Evolutionary conservation across 805 yeast genomes (phyloP).

Genomic region (Debaryomyces tyrocola): DNA sequence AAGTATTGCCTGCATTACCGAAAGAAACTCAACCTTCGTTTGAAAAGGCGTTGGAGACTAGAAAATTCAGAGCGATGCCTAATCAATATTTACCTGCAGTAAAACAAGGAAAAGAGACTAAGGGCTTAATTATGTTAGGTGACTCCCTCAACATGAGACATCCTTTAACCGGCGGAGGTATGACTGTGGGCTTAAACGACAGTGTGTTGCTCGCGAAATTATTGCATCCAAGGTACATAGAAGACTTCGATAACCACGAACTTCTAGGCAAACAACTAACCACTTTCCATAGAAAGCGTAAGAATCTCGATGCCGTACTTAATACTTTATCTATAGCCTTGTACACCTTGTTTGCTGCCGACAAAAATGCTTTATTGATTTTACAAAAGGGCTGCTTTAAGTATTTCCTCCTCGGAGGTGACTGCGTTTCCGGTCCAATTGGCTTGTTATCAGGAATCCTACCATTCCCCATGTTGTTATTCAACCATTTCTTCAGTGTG

Average conservation of each 20-base stretch:
- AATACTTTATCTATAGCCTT: constrained; percentile 90
- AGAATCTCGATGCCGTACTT: constrained; percentile 76
- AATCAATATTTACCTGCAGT: constrained; percentile 86
- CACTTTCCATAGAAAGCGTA: constrained; percentile 76
- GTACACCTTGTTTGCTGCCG: constrained; percentile 88
- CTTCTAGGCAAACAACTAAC: constrained; percentile 55
- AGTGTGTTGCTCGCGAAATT: constrained; percentile 66
- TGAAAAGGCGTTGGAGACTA: constrained; percentile 52
- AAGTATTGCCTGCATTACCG: constrained; percentile 74
- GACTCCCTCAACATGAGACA: constrained; percentile 97
- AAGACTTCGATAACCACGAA: constrained; percentile 58
- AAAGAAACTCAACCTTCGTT: constrained; percentile 64
- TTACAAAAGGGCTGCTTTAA: constrained; percentile 87
- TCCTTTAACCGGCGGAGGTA: constrained; percentile 98
- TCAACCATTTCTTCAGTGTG: constrained; percentile 86
- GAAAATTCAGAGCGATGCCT: constrained; percentile 83
- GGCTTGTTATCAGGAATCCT: constrained; percentile 79
- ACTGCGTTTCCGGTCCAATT: constrained; percentile 73
- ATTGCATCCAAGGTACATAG: constrained; percentile 53
- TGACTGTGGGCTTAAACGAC: constrained; percentile 96
- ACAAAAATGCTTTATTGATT: constrained; percentile 58
- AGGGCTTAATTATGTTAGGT: constrained; percentile 82
- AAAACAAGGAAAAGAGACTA: constrained; percentile 48
- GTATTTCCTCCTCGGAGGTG: constrained; percentile 85
- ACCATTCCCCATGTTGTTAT: constrained; percentile 71